These are phyloP conservation scores for Iris macrosiphon DNA, from an alignment of 106 monocot genomes.

Conservation along the genomic window DNA sequence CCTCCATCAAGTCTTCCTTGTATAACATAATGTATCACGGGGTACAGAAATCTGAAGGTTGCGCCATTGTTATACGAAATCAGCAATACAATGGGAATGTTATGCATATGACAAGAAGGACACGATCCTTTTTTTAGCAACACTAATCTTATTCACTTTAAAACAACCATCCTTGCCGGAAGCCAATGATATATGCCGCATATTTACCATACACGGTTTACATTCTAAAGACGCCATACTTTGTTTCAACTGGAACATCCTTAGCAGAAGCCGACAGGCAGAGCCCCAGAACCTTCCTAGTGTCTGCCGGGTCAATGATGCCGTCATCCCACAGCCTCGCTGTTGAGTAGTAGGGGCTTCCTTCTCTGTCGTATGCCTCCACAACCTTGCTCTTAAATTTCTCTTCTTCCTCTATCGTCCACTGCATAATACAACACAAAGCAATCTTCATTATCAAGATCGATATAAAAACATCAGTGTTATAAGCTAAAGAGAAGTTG, in stretches of 20 bases:
- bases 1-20: no score
- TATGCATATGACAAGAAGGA: no score
- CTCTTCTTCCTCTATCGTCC: constrained; percentile 79
- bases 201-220: no score
- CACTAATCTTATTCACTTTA: no score
- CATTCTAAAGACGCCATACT: constrained; percentile 97
- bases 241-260: constrained; percentile 49
- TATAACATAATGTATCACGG: no score
- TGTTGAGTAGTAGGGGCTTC: constrained; percentile 90
- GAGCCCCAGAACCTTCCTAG: constrained; percentile 70
- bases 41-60: no score
- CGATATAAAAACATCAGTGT: neutral
- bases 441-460: neutral
- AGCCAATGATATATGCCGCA: no score
- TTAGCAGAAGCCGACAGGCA: constrained; percentile 72
- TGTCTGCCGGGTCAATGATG: constrained; percentile 93
- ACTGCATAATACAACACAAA: constrained; percentile 33
- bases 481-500: neutral
- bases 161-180: no score
- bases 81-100: no score
- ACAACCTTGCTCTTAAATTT: constrained; percentile 70
- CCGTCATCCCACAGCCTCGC: constrained; percentile 99
- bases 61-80: no score
- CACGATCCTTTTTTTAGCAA: no score
- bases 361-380: constrained; percentile 93